A percentile compares a stretch with the other conserved stretches of the same genome.
Evolutionary conservation across 225 moss, liverwort and hornwort species (phyloP).

Genomic region (Marchantia paleacea): DNA sequence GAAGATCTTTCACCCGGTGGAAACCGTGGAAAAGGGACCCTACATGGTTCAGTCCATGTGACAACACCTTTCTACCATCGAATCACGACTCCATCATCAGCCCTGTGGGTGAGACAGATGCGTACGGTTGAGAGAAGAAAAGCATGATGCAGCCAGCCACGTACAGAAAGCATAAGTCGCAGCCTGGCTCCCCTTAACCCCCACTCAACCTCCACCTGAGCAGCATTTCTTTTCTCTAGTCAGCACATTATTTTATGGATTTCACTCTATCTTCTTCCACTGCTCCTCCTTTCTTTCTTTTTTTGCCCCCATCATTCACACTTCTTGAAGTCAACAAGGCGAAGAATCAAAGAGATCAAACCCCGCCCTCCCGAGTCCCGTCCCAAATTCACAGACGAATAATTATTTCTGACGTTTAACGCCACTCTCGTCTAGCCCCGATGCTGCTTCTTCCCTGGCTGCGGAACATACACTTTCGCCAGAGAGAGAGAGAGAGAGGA

Average conservation of each 20-base stretch:
- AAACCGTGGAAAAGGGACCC: too few species aligned
- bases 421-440: background rate
- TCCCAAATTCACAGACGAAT: too few species aligned
- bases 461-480: background rate
- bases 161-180: background rate
- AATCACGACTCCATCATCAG: conserved; percentile 11
- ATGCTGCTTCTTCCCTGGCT: background rate
- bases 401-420: background rate
- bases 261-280: background rate
- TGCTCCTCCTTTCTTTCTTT: too few species aligned
- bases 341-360: background rate
- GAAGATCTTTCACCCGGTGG: too few species aligned
- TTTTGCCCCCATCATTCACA: background rate
- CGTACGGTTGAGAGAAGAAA: background rate
- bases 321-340: background rate
- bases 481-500: background rate
- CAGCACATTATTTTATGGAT: background rate
- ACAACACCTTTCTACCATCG: background rate
- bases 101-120: background rate
- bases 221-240: background rate
- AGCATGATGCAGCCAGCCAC: background rate
- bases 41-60: background rate
- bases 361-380: too few species aligned
- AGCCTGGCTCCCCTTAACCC: background rate
- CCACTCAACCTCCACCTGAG: background rate